Evolutionary conservation across 257 asterid genomes (phyloP), one percentile per base, ranked within the genome.

Genomic region (Gardenia jasminoides): DNA sequence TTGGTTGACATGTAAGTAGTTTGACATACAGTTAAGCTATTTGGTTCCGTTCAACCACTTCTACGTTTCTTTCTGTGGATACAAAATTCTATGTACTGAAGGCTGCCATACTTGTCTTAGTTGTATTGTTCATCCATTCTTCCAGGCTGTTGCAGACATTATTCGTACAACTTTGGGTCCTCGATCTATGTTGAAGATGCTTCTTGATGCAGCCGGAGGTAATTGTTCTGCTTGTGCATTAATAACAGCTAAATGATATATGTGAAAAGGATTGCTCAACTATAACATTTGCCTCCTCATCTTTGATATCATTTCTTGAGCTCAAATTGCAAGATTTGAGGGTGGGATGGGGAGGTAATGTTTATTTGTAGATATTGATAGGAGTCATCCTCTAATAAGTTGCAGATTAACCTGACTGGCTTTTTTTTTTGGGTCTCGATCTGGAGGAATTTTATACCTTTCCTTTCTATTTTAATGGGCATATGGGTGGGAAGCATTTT

Each of bases 111-210:
- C 31, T 64, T n/a, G n/a, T 36, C 48, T 62, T 7, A n/a, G 43
- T 64, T 22, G 75, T 66, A 22, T 76, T 76, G 59, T 36, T 39
- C 36, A 33, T 13, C 76, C 81, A 8, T 61, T 13, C 64, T 84
- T 43, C 47, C 89, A 94, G 98, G 95, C 98, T 79, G 98, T 94
- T 81, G 98, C 98, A 8, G 98, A 93, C 82, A 91, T 94, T 71
- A 88, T 94, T 69, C 97, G 98, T 13, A 94, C 98, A 48, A 94
- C 98, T 16, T 86, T 94, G 88, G 98, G 98, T 73, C 97, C 98
- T 61, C 86, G 97, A 33, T 91, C 98, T 47, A 94, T 94, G 98
- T 83, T 94, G 82, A 94, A 94, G 87, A 94, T 94, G 98, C 83
- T 94, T 72, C 96, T 94, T 67, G 96, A 94, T 89, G 93, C 97